These are phyloP conservation scores for Podospora pseudocomata DNA, from an alignment of 495 filamentous ascomycete genomes.

Conservation along the genomic window DNA sequence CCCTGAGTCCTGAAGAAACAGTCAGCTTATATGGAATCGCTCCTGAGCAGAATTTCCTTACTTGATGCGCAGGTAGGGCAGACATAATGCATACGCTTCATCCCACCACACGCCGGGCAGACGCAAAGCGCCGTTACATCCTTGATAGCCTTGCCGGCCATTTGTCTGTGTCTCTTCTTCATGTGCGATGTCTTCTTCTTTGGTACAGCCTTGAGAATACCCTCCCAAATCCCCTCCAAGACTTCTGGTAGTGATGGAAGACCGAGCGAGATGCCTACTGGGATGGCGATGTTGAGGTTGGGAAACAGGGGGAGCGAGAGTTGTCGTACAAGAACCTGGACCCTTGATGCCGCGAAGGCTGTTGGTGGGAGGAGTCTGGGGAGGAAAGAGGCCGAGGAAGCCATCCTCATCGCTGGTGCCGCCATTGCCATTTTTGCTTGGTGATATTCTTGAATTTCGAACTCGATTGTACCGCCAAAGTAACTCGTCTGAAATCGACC, in stretches of 20 bases:
- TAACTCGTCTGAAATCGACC: no score
- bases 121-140: constrained; percentile 81
- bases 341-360: constrained; percentile 40
- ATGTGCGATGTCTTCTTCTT: constrained; percentile 99
- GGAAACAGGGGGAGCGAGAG: constrained; percentile 44
- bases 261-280: constrained; percentile 53
- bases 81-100: constrained; percentile 82
- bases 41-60: constrained; percentile 25
- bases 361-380: constrained; percentile 39
- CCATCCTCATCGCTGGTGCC: constrained; percentile 34
- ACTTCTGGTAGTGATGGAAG: constrained; percentile 50
- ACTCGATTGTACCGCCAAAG: background rate
- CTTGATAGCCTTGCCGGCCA: constrained; percentile 91
- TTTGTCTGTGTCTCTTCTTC: constrained; percentile 87
- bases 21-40: constrained; percentile 16
- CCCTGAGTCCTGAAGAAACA: constrained; percentile 31
- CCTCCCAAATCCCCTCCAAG: constrained; percentile 81
- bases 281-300: constrained; percentile 49
- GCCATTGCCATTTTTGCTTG: constrained; percentile 35
- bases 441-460: background rate
- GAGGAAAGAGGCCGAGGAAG: constrained; percentile 26
- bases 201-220: constrained; percentile 84
- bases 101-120: constrained; percentile 80
- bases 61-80: constrained; percentile 69
- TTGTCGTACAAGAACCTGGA: constrained; percentile 37